A percentile compares a stretch with the other conserved stretches of the same genome.
phyloP scores from a whole-genome alignment of 1,284 basidiomycete genomes.

The Moniliella sp. region DNA sequence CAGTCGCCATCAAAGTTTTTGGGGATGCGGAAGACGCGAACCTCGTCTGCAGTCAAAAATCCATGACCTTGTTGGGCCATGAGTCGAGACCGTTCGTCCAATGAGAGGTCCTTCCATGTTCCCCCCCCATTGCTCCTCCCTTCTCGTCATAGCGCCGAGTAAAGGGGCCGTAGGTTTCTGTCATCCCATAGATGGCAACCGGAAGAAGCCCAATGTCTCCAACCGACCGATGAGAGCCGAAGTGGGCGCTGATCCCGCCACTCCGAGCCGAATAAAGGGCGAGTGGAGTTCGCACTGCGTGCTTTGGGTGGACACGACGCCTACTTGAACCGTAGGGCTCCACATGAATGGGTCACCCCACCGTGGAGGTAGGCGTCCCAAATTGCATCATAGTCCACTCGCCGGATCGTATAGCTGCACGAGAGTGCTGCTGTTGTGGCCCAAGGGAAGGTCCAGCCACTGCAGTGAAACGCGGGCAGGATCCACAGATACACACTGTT shows the following conservation, averaged over 20 bases:
- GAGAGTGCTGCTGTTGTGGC: slow-evolving; percentile 51
- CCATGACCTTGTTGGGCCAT: slow-evolving; percentile 61
- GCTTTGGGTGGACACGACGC: slow-evolving; percentile 52
- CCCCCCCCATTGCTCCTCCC: too few species aligned
- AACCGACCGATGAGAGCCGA: slow-evolving; percentile 56
- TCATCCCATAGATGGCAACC: slow-evolving; percentile 64
- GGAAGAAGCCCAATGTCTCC: slow-evolving; percentile 50
- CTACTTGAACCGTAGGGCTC: slow-evolving; percentile 68
- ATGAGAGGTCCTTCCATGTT: slow-evolving; percentile 43
- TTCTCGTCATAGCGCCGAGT: slow-evolving; percentile 53
- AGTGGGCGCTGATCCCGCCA: slow-evolving; percentile 68
- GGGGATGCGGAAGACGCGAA: slow-evolving; percentile 47
- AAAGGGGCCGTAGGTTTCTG: slow-evolving; percentile 36
- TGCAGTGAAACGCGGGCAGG: slow-evolving; percentile 66
- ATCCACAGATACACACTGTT: slow-evolving; percentile 42
- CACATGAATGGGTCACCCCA: slow-evolving; percentile 55
- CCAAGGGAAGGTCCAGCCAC: slow-evolving; percentile 44
- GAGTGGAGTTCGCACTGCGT: slow-evolving; percentile 25
- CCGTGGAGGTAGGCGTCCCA: slow-evolving; percentile 57
- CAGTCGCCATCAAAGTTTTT: slow-evolving; percentile 8
- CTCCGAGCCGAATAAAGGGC: slow-evolving; percentile 40
- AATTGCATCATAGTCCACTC: slow-evolving; percentile 49
- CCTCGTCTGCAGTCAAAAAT: slow-evolving; percentile 52
- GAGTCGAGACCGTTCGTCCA: slow-evolving; percentile 50
- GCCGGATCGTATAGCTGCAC: slow-evolving; percentile 43